Evolutionary conservation across 2,329 filamentous ascomycete species (phyloP).

Genomic region (Cercospora sesami): DNA sequence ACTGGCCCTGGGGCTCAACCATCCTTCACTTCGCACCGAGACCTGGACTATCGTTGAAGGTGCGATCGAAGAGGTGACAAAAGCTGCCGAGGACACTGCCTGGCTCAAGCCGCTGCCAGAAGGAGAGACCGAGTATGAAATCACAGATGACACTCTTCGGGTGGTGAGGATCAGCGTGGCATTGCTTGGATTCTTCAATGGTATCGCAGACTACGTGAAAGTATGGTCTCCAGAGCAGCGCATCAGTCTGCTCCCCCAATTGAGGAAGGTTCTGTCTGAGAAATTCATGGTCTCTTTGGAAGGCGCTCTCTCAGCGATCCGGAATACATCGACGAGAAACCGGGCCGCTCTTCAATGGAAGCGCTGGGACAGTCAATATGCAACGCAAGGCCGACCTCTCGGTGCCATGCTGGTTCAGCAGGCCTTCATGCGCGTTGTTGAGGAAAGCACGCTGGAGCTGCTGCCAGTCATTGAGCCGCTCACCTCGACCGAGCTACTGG

Average conservation of each 20-base stretch:
- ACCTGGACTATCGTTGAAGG: slow-evolving; percentile 67
- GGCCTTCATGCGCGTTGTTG: slow-evolving; percentile 81
- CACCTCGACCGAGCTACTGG: slow-evolving; percentile 26
- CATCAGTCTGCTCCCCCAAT: slow-evolving; percentile 67
- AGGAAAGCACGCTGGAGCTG: slow-evolving; percentile 34
- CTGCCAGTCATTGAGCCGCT: slow-evolving; percentile 27
- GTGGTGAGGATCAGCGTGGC: slow-evolving; percentile 74
- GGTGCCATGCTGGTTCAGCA: slow-evolving; percentile 89
- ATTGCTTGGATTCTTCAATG: slow-evolving; percentile 85
- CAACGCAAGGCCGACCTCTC: slow-evolving; percentile 73
- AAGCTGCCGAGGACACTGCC: slow-evolving; percentile 58
- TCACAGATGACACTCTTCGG: slow-evolving; percentile 31
- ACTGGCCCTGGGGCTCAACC: slow-evolving; percentile 74
- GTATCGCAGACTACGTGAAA: slow-evolving; percentile 71
- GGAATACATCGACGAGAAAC: slow-evolving; percentile 70
- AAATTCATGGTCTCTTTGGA: slow-evolving; percentile 83
- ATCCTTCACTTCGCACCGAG: slow-evolving; percentile 65
- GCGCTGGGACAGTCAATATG: slow-evolving; percentile 79
- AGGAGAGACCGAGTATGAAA: slow-evolving; percentile 26
- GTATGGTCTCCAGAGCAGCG: slow-evolving; percentile 81
- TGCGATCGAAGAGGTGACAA: slow-evolving; percentile 71
- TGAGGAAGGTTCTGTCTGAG: slow-evolving; percentile 76
- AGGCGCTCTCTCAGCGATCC: slow-evolving; percentile 84
- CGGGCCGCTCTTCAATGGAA: slow-evolving; percentile 79
- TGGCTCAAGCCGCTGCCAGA: slow-evolving; percentile 32